Evolutionary conservation across 2,329 filamentous ascomycete genomes (phyloP).

Genomic region (Acrocalymma vagum): DNA sequence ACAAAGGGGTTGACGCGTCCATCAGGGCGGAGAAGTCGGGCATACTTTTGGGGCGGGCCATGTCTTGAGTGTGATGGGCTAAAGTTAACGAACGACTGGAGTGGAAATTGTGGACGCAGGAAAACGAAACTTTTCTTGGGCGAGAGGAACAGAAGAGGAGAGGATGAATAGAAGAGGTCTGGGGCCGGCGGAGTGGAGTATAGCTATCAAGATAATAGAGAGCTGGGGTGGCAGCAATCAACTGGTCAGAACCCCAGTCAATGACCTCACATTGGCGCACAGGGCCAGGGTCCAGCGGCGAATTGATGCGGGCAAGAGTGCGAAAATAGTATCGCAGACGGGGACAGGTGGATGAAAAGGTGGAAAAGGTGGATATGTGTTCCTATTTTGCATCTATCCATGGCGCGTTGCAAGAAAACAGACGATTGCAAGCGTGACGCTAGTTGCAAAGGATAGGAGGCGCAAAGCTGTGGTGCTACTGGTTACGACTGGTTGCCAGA

Average conservation of each 20-base stretch:
- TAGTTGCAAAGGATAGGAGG: no score
- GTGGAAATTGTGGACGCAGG: slow-evolving; percentile 9
- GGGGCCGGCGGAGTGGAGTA: slow-evolving; percentile 3
- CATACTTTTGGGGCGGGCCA: slow-evolving; percentile 45
- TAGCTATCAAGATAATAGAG: slow-evolving; percentile 22
- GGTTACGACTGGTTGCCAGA: no score
- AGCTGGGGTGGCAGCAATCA: slow-evolving; percentile 20
- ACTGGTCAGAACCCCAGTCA: slow-evolving; percentile 40
- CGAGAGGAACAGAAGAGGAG: slow-evolving; percentile 10
- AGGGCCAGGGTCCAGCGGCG: slow-evolving; percentile 13
- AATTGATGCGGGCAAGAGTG: no score
- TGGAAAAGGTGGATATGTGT: no score
- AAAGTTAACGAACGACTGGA: neutral
- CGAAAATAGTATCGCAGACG: no score
- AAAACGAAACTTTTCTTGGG: neutral
- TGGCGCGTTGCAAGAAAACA: no score
- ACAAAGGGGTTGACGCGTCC: slow-evolving; percentile 35
- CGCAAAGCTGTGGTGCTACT: no score
- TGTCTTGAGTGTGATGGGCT: slow-evolving; percentile 12
- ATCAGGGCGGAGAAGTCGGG: slow-evolving; percentile 42
- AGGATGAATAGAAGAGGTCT: slow-evolving; percentile 1
- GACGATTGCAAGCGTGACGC: no score
- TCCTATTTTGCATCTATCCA: no score
- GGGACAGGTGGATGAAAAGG: no score
- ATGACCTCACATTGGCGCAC: slow-evolving; percentile 40